Percentiles rank a stretch among this genome's conserved stretches.
Evolutionary conservation across 768 basidiomycete genomes (phyloP).

Genomic region (Sarcodon aspratus): DNA sequence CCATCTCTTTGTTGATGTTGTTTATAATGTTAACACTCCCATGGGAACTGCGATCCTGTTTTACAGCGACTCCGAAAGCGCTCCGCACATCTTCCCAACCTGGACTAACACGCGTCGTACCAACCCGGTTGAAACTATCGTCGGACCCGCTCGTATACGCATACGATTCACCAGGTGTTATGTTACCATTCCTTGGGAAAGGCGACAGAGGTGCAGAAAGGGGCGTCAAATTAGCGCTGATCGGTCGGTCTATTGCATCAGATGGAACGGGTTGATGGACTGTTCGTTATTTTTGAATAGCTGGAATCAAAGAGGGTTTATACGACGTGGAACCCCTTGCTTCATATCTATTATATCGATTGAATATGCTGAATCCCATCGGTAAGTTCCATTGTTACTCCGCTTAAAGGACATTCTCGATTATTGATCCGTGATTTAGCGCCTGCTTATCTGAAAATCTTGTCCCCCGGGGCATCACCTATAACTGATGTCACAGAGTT

Average conservation of each 20-base stretch:
- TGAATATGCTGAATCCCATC: constrained; percentile 67
- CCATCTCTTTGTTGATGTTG: constrained; percentile 2
- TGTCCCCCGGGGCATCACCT: constrained; percentile 25
- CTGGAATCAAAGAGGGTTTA: constrained; percentile 89
- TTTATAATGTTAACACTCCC: background rate
- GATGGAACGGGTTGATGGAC: background rate
- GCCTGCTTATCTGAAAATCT: constrained; percentile 58
- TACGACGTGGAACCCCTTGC: constrained; percentile 81
- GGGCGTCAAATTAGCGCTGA: constrained; percentile 86
- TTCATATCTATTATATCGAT: constrained; percentile 75
- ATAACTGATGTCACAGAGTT: constrained; percentile 55
- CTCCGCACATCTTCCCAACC: constrained; percentile 83
- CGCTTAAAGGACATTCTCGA: background rate
- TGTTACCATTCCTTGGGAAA: constrained; percentile 88
- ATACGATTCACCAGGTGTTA: constrained; percentile 93
- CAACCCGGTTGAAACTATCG: constrained; percentile 80
- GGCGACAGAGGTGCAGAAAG: constrained; percentile 83
- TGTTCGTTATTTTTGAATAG: constrained; percentile 25
- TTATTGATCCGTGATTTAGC: constrained; percentile 24
- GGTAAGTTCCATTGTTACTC: constrained; percentile 31
- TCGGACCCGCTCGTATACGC: constrained; percentile 81
- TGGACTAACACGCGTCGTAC: constrained; percentile 81
- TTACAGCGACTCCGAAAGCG: constrained; percentile 71
- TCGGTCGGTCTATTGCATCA: constrained; percentile 36
- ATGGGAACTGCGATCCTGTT: background rate